phyloP scores from a whole-genome alignment of 1,139 yeast species.

The Suhomyces terraborum region DNA sequence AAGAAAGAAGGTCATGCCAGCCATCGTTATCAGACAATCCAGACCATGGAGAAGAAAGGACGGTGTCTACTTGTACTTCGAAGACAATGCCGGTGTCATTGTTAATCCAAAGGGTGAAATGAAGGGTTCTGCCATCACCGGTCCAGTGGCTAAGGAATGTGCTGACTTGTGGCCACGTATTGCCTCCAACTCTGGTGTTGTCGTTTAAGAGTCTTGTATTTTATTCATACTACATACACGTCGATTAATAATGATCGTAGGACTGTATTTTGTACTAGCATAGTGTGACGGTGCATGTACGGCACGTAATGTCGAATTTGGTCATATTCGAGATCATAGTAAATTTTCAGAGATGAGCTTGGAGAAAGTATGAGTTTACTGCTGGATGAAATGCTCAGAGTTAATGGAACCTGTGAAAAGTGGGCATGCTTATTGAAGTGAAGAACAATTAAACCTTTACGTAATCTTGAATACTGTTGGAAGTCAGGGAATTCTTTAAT shows the following conservation, averaged over 20 bases:
- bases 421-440: too few relatives aligned
- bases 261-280: too few relatives aligned
- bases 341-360: too few relatives aligned
- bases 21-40: slow-evolving; percentile 98
- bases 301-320: too few relatives aligned
- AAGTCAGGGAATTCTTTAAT: too few relatives aligned
- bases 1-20: slow-evolving; percentile 99
- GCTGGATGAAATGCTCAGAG: too few relatives aligned
- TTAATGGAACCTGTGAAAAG: too few relatives aligned
- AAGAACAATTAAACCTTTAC: too few relatives aligned
- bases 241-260: slow-evolving; percentile 8
- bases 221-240: slow-evolving; percentile 10
- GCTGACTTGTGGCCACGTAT: slow-evolving; percentile 99
- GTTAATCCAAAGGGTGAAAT: slow-evolving; percentile 99
- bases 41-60: slow-evolving; percentile 99
- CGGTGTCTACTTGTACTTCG: slow-evolving; percentile 99
- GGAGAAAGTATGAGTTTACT: too few relatives aligned
- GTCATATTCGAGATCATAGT: too few relatives aligned
- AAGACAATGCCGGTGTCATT: slow-evolving; percentile 99
- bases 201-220: slow-evolving; percentile 60
- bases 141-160: slow-evolving; percentile 99
- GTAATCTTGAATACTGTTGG: too few relatives aligned
- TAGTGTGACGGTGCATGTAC: too few relatives aligned
- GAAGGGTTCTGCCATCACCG: slow-evolving; percentile 99
- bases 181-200: slow-evolving; percentile 99